Base-by-base conservation (phyloP, 768 basidiomycete genomes). In the Erythrobasidium yunnanense region DNA sequence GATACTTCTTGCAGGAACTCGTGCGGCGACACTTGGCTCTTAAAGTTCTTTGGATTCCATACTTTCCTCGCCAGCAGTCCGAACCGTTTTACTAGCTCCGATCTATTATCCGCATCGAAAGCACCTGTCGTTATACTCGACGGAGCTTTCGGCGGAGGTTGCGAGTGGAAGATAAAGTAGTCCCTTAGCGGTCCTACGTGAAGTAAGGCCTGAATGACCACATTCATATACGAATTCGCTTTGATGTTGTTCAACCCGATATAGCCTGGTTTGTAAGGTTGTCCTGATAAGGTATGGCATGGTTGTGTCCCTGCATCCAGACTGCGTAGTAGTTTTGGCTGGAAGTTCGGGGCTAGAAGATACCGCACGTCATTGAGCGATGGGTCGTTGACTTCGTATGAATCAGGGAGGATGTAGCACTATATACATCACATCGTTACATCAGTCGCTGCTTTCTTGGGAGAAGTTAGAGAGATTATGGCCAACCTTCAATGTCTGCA, bases 191-290 rank as follows among this genome's bases (percentile, higher is more conserved):
- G 90, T 22, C 86, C 80, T 60, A 97, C 84, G 75, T 99, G 95
- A 23, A 95, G 82, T 42, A 99, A 82, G 15, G 89, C 83, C 69
- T 97, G 92, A 55, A 97, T 87, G 73, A 97, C 84, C 69, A 95
- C 92, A 75, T 97, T 99, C 83, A 95, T 86, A 74, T 95, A 90
- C 75, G 96, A 93, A 76, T 97, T 93, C 72, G 83, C 80, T 77
- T 95, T 93, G 80, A 99, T 93, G 76, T 99, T 90, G 80, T 99
- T 97, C 55, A 99, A 80, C 50, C 95, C 95, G 74, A 97, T 84
- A 76, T 88, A 96, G 1, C 95, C 95, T 57, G 92, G 87, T 52
- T 87, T 77, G 77, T 97, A 99, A 25, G 88, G 81, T 68, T 84
- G 85, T 47, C 83, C 83, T 4, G 81, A 75, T 50, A 99, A 82